Conservation (phyloP, 2,329 filamentous ascomycete species). For the Aspergillus sp. region DNA sequence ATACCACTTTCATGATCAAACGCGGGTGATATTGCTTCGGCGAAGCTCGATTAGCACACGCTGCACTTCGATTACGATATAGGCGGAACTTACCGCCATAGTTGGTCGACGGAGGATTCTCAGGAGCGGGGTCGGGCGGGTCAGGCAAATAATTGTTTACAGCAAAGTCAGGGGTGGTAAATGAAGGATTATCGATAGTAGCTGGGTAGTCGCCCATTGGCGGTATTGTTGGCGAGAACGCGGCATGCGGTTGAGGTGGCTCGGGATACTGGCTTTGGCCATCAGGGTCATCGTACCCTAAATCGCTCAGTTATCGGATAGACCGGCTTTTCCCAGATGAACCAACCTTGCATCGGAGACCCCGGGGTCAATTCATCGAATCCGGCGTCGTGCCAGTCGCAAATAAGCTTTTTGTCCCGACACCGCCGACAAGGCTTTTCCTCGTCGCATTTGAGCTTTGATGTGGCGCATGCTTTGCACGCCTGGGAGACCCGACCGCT, state of each 20-base stretch:
- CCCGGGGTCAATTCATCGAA: slow-evolving; percentile 23
- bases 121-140: background rate
- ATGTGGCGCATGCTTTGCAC: slow-evolving; percentile 54
- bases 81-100: slow-evolving; percentile 17
- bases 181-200: slow-evolving; percentile 7
- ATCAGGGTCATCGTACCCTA: slow-evolving; percentile 10
- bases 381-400: slow-evolving; percentile 34
- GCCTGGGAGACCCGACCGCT: slow-evolving; percentile 50
- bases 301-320: background rate
- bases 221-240: slow-evolving; percentile 15
- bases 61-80: background rate
- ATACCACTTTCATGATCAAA: slow-evolving; percentile 31
- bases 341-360: slow-evolving; percentile 14
- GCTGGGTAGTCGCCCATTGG: slow-evolving; percentile 15
- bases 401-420: slow-evolving; percentile 51
- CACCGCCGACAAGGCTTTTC: slow-evolving; percentile 57
- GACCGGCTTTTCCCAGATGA: background rate
- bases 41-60: background rate
- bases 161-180: slow-evolving; percentile 14
- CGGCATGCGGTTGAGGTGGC: background rate
- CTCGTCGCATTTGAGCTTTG: slow-evolving; percentile 57
- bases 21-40: slow-evolving; percentile 22
- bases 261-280: slow-evolving; percentile 5
- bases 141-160: slow-evolving; percentile 14
- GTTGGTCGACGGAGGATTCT: slow-evolving; percentile 11